Percentiles rank a stretch among this genome's conserved stretches.
Conservation (phyloP, 2,329 filamentous ascomycete genomes). For the Colletotrichum sublineola region DNA sequence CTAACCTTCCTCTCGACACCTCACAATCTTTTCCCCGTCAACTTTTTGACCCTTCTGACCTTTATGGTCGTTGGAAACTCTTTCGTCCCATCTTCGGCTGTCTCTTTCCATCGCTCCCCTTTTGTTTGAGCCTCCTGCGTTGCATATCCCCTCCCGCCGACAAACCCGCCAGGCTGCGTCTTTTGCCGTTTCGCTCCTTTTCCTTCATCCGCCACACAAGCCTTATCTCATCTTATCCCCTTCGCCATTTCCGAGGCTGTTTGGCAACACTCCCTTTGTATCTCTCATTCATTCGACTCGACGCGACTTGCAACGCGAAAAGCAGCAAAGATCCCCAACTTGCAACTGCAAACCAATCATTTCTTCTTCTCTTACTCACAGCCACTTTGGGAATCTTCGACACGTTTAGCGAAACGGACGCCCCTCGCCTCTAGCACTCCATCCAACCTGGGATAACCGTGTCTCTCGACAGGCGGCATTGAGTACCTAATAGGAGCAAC, state of each 20-base stretch:
- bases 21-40: constrained; percentile 15
- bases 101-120: constrained; percentile 10
- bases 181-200: constrained; percentile 35
- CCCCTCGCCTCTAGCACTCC: constrained; percentile 2
- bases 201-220: background rate
- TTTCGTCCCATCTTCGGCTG: constrained; percentile 30
- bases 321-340: constrained; percentile 1
- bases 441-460: constrained; percentile 33
- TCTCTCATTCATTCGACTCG: constrained; percentile 20
- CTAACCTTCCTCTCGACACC: constrained; percentile 15
- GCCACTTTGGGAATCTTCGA: constrained; percentile 16
- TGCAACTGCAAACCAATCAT: constrained; percentile 9
- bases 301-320: background rate
- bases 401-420: constrained; percentile 24
- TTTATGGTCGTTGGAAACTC: constrained; percentile 10
- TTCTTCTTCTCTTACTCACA: constrained; percentile 28
- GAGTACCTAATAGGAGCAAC: constrained; percentile 2
- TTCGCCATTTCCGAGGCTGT: constrained; percentile 30
- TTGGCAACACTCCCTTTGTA: constrained; percentile 28
- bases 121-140: constrained; percentile 8
- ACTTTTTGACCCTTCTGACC: constrained; percentile 11
- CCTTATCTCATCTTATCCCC: constrained; percentile 15
- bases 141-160: constrained; percentile 20
- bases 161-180: constrained; percentile 29
- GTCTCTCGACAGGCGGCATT: constrained; percentile 30